phyloP scores from a whole-genome alignment of 306 rosid species.

The Sicyos edulis region DNA sequence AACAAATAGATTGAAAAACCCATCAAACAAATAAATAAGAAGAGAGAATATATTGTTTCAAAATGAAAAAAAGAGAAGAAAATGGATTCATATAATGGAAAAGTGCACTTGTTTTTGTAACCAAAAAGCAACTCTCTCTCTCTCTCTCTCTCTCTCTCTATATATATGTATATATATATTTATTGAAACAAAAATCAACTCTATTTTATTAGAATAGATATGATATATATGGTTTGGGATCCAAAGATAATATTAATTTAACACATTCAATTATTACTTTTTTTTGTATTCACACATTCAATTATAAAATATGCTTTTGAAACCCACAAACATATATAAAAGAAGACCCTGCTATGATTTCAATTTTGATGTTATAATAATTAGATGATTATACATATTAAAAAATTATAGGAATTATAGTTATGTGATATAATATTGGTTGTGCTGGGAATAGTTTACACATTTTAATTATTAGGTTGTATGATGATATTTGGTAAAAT shows the following conservation, averaged over 20 bases:
- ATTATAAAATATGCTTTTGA: conserved; percentile 4
- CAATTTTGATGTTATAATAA: conserved; percentile 4
- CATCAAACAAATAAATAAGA: background rate
- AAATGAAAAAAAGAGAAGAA: too few species aligned
- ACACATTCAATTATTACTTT: too few species aligned
- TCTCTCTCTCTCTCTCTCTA: too few species aligned
- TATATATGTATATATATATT: too few species aligned
- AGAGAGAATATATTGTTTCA: too few species aligned
- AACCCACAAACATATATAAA: too few species aligned
- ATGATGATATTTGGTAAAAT: background rate
- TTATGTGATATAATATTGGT: background rate
- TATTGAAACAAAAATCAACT: too few species aligned
- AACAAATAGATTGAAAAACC: background rate
- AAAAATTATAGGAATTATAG: background rate
- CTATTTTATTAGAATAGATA: background rate
- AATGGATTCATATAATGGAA: background rate
- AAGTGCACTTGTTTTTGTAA: background rate
- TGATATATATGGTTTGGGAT: background rate
- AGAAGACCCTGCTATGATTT: conserved; percentile 2
- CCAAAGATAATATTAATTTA: background rate
- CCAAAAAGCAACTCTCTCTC: too few species aligned
- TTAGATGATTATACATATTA: background rate
- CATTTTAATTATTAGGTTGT: background rate
- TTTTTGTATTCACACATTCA: background rate
- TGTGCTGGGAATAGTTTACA: background rate